These are phyloP conservation scores for Craspedostauros australis DNA, from an alignment of 108 stramenopile genomes.

Conservation along the genomic window DNA sequence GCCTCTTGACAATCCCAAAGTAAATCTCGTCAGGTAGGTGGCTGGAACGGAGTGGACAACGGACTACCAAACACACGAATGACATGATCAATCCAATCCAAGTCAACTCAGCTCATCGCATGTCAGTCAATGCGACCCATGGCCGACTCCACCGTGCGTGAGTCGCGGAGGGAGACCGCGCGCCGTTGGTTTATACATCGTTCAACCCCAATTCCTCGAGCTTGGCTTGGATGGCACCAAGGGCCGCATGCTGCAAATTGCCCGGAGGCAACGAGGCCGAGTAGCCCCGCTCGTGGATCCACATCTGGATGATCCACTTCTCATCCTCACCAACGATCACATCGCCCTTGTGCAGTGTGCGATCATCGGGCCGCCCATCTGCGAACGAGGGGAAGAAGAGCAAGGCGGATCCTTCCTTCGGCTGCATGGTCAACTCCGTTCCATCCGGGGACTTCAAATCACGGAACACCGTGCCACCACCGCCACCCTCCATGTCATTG, in stretches of 20 bases:
- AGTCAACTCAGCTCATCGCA: no score
- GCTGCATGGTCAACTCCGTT: conserved; percentile 44
- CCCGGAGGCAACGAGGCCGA: conserved; percentile 44
- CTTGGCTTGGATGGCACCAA: conserved; percentile 20
- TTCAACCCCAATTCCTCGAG: no score
- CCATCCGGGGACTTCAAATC: conserved; percentile 30
- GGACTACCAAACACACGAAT: no score
- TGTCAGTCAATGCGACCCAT: no score
- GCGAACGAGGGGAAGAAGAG: conserved; percentile 63
- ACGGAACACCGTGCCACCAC: conserved; percentile 74
- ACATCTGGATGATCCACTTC: conserved; percentile 75
- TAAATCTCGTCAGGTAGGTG: no score
- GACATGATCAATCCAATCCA: no score
- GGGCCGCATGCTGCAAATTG: conserved; percentile 49
- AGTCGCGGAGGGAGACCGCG: no score
- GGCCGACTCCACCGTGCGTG: no score
- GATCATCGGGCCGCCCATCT: conserved; percentile 52
- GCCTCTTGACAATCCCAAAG: no score
- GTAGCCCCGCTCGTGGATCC: conserved; percentile 63
- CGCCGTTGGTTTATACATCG: no score
- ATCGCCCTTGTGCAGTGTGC: conserved; percentile 71
- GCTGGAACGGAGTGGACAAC: no score
- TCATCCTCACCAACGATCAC: conserved; percentile 30
- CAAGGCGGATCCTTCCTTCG: conserved; percentile 49
- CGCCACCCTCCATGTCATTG: conserved; percentile 59